phyloP scores from a whole-genome alignment of 176 grass and related monocot genomes.

The Sorghum bicolor region DNA sequence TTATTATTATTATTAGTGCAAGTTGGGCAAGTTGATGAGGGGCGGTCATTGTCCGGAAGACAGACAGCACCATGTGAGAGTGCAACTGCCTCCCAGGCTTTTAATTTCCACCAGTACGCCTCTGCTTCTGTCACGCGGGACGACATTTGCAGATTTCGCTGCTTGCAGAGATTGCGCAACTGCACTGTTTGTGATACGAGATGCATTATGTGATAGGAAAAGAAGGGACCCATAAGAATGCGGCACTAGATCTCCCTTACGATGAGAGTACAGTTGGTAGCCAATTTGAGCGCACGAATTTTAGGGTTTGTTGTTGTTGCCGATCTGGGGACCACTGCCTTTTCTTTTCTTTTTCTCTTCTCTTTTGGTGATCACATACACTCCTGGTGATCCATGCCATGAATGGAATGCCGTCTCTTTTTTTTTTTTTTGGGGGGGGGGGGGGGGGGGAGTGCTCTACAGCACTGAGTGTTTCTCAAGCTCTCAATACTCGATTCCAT shows the following conservation, averaged over 20 bases:
- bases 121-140: too few relatives aligned
- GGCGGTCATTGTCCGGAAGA: constrained; percentile 23
- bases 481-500: too few relatives aligned
- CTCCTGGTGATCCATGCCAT: background rate
- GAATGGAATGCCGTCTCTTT: too few relatives aligned
- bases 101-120: too few relatives aligned
- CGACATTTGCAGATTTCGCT: background rate
- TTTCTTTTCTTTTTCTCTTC: background rate
- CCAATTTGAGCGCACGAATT: background rate
- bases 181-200: background rate
- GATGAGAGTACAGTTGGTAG: background rate
- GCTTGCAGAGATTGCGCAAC: too few relatives aligned
- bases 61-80: constrained; percentile 47
- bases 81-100: constrained; percentile 6
- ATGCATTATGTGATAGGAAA: background rate
- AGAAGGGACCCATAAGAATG: background rate
- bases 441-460: too few relatives aligned
- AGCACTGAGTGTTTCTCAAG: too few relatives aligned
- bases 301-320: background rate
- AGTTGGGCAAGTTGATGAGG: constrained; percentile 45
- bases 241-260: background rate
- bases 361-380: background rate
- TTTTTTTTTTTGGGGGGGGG: too few relatives aligned
- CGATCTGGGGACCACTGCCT: background rate
- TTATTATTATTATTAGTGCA: constrained; percentile 33